phyloP scores from a whole-genome alignment of 2,329 filamentous ascomycete species.

The Cladophialophora yegresii region DNA sequence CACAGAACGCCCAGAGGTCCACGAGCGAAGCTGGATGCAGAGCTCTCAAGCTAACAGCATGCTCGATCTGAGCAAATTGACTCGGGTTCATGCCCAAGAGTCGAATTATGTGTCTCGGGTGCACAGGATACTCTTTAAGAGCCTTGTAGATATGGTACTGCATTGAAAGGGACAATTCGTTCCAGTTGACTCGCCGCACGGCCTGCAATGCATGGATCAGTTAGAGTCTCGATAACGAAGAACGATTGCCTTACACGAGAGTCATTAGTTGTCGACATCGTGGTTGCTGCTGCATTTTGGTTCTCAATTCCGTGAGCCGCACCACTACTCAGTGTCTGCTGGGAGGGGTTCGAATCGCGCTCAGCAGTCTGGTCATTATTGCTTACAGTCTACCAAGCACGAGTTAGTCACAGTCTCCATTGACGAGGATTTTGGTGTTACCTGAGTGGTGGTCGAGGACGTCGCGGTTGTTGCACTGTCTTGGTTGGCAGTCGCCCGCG shows the following conservation, averaged over 20 bases:
- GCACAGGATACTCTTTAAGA: background rate
- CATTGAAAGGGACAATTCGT: constrained; percentile 21
- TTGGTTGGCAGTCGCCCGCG: background rate
- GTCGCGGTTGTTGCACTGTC: background rate
- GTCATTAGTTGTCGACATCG: background rate
- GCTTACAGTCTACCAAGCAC: background rate
- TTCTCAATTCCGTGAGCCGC: background rate
- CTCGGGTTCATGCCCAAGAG: constrained; percentile 22
- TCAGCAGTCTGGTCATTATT: background rate
- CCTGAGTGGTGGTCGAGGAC: background rate
- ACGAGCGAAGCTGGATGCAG: constrained; percentile 11
- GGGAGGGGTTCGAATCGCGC: background rate
- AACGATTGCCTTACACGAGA: background rate
- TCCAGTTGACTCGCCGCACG: constrained; percentile 12
- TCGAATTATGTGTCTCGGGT: background rate
- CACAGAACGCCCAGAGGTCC: constrained; percentile 19
- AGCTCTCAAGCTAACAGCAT: constrained; percentile 7
- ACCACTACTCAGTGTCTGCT: background rate
- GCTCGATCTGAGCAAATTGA: constrained; percentile 18
- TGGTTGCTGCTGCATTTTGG: background rate
- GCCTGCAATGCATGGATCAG: constrained; percentile 10
- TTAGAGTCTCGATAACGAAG: background rate
- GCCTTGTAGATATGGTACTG: constrained; percentile 27
- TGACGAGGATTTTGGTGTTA: background rate
- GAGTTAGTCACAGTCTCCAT: background rate